Conservation (phyloP, 2,329 filamentous ascomycete species). For the Pyrenophora tritici-repentis region DNA sequence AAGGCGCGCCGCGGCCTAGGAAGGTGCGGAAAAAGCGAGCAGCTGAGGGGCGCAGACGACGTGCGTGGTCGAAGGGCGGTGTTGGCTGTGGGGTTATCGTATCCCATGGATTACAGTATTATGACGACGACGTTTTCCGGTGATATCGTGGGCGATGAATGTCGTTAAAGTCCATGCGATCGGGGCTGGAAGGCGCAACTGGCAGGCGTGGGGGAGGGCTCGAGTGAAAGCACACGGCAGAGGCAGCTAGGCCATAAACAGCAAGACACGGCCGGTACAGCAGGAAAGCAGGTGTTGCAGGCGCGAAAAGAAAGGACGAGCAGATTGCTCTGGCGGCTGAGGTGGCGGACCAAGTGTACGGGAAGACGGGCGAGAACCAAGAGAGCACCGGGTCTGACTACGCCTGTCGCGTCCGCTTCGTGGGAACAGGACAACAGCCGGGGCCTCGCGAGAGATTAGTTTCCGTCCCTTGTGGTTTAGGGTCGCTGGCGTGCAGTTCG, state of each 20-base stretch:
- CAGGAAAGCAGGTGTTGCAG: slow-evolving; percentile 1
- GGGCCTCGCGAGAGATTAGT: slow-evolving; percentile 23
- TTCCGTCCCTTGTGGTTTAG: slow-evolving; percentile 20
- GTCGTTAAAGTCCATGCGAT: slow-evolving; percentile 6
- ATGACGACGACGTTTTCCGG: background rate
- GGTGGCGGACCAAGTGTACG: slow-evolving; percentile 5
- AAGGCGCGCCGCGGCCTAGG: slow-evolving; percentile 10
- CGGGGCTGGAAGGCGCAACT: slow-evolving; percentile 10
- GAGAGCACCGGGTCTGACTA: slow-evolving; percentile 8
- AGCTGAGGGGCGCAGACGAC: slow-evolving; percentile 24
- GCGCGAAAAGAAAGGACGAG: slow-evolving; percentile 34
- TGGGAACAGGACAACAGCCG: slow-evolving; percentile 14
- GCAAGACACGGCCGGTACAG: slow-evolving; percentile 3
- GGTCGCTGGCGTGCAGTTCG: slow-evolving; percentile 6
- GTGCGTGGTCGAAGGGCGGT: slow-evolving; percentile 11
- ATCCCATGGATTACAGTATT: slow-evolving; percentile 36
- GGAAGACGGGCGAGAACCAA: background rate
- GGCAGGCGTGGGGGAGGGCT: slow-evolving; percentile 5
- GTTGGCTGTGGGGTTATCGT: slow-evolving; percentile 14
- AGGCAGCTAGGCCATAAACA: slow-evolving; percentile 23
- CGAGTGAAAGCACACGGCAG: slow-evolving; percentile 20
- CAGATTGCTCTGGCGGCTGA: slow-evolving; percentile 15
- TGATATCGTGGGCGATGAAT: slow-evolving; percentile 5
- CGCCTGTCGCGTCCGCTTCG: slow-evolving; percentile 15
- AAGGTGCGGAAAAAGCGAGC: slow-evolving; percentile 1